phyloP scores from a whole-genome alignment of 1,284 basidiomycete species.

The Austroboletus niveus region DNA sequence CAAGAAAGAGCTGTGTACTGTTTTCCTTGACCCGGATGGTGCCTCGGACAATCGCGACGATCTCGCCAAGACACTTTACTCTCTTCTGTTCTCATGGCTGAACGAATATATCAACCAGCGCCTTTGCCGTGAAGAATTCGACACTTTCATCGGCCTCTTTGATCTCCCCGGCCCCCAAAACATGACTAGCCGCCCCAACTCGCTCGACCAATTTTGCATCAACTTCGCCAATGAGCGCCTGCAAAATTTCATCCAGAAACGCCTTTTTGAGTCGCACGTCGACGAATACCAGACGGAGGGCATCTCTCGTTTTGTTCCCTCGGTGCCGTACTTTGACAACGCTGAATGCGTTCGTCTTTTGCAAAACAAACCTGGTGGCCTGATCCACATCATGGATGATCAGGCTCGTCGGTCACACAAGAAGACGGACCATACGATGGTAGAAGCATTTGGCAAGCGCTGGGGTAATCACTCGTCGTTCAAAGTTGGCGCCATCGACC shows the following conservation, averaged over 20 bases:
- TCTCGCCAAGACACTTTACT: constrained; percentile 72
- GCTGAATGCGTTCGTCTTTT: too few species aligned
- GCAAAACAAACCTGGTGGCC: too few species aligned
- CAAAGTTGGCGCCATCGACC: constrained; percentile 74
- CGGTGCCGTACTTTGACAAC: constrained; percentile 56
- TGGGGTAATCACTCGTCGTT: constrained; percentile 94
- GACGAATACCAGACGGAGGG: constrained; percentile 86
- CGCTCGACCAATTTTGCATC: constrained; percentile 94
- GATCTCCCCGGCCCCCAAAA: constrained; percentile 95
- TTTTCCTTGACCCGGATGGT: constrained; percentile 93
- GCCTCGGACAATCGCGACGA: constrained; percentile 93
- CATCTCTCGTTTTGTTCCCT: constrained; percentile 69
- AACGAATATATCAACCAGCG: constrained; percentile 96
- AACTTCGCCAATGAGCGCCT: constrained; percentile 94
- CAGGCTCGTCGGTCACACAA: constrained; percentile 84
- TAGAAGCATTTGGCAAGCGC: constrained; percentile 90
- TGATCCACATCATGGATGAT: constrained; percentile 98
- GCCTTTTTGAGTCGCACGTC: constrained; percentile 76
- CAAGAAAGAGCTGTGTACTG: constrained; percentile 92
- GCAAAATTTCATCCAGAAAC: constrained; percentile 81
- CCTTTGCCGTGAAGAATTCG: constrained; percentile 88
- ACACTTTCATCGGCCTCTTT: constrained; percentile 91
- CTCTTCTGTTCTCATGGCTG: constrained; percentile 61
- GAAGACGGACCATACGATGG: constrained; percentile 93
- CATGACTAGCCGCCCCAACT: constrained; percentile 80